Evolutionary conservation across 2,329 filamentous ascomycete genomes (phyloP), one percentile per base, ranked within the genome.

Genomic region (Arthrobotrys iridis): DNA sequence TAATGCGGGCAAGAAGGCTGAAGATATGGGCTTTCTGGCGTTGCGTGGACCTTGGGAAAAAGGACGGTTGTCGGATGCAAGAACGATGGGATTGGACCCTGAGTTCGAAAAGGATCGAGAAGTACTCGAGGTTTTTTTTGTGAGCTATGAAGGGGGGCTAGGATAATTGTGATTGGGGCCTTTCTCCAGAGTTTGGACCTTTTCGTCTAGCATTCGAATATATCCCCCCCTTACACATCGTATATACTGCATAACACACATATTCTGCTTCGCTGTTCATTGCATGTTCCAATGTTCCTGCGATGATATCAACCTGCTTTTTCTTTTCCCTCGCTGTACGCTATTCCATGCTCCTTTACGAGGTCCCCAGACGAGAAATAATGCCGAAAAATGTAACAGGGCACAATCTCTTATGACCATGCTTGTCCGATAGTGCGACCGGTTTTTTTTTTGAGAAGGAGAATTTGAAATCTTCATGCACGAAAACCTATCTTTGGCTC

Each of bases 261-360:
- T 52, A 30, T n/a, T 55, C n/a, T 13, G 30, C 15, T 37, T 10
- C 18, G 50, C 11, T 55, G 30, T 22, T 13, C 30, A 55, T 37
- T 35, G 28, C 50, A n/a, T 40, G 35, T 40, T 3, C 5, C 13
- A 35, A 10, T 33, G 1, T 18, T 43, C 6, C 30, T 35, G 35
- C 30, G 30, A 68, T 68, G 64, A 68, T 68, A 68, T 68, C 64
- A 68, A 35, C 64, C 41, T 68, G 64, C 64, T 59, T 59, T 15
- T 43, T 43, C n/a, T n/a, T 30, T 18, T n/a, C 3, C 20, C 6
- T n/a, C 22, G 7, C 6, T 2, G 40, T 6, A 43, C 15, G 13
- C n/a, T 43, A 6, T 18, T 43, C 13, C 33, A 13, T 37, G 33
- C 33, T 37, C 6, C 33, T 30, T 13, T 24, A 43, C 35, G 20